Base-by-base conservation (phyloP, 2,329 filamentous ascomycete genomes). In the Trichoderma semiorbis region DNA sequence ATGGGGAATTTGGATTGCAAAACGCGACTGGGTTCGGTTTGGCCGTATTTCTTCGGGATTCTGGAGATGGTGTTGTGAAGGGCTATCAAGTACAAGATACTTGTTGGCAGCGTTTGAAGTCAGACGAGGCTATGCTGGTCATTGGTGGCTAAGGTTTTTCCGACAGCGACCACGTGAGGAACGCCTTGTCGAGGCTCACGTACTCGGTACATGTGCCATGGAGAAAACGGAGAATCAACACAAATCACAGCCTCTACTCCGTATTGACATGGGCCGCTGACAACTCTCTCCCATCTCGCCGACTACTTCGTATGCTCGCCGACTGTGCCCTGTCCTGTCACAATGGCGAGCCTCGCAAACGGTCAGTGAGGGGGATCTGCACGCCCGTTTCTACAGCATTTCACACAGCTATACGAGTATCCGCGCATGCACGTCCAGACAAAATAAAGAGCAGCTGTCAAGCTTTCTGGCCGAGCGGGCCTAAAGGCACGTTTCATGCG, bases 401-500 rank as follows among this genome's bases (percentile, higher is more conserved):
- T 36, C 18, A 10, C 24, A 32, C 64, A 18, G 63, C 21, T 32
- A n/a, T 53, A 57, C 26, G 10, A 21, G 3, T 24, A 24, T 24
- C 47, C n/a, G 47, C 11, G 47, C 47, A 53, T 24, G 21, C 47
- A 24, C 21, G 47, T 14, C 21, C 11, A 24, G 47, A 53, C 47
- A 24, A 53, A 24, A 24, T 53, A 53, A 11, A 53, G 11, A 53
- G 47, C 47, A 53, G 18, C 21, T 62, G 30, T 36, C 66, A 53
- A 69, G 66, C 39, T 62, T 28, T 61, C 39, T 58, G 3, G 16
- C 8, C n/a, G 57, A 24, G 39, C 55, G 65, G 65, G 50, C 34
- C 65, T 61, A 69, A 61, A 50, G 66, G 66, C 53, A 61, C 55
- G 66, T 69, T 69, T 50, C 66, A 69, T 61, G 66, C 66, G 24